Evolutionary conservation across 106 monocot genomes (phyloP), one percentile per base, ranked within the genome.

Genomic region (Dendrobium chrysotoxum): DNA sequence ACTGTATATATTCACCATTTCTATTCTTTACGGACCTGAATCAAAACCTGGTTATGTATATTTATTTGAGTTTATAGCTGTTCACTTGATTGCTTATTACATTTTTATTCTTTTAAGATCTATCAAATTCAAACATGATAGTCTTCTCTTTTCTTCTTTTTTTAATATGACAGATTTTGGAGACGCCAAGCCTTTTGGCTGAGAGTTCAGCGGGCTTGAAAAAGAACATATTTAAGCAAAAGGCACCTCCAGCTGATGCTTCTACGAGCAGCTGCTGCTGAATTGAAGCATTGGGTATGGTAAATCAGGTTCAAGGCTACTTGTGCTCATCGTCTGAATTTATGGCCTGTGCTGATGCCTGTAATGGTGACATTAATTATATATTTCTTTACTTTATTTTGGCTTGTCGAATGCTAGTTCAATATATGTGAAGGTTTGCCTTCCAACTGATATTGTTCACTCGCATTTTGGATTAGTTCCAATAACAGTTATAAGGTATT

Each of bases 151-250:
- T 15, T 55, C 16, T 4, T 17, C 15, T 1, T 11, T 61, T 61
- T 8, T 61, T 7, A n/a, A 23, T 23, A 70, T 31, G 28, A 70
- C 86, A 97, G 96, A 94, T 97, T 45, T 87, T 98, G 80, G 97
- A 98, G 54, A 98, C 97, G n/a, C 98, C 98, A 44, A 98, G 95
- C 70, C 94, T 98, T 79, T 79, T 95, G 40, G 86, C 95, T 7
- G 98, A 94, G 75, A 92, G 90, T 72, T 94, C 97, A 2, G 72
- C 89, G 5, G 83, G 88, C 21, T 57, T 77, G 74, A 88, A 81
- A 45, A 92, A 83, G 84, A 98, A 98, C 70, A 98, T 98, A 8
- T 98, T 98, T 77, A 98, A 87, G 74, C 94, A 98, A 85, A 91
- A 87, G 80, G 88, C 95, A 20, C 89, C 92, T 13, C 82, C 84